A percentile compares a stretch with the other conserved stretches of the same genome.
Evolutionary conservation across 1,139 yeast species (phyloP).

Genomic region (Hyphopichia pseudoburtonii): DNA sequence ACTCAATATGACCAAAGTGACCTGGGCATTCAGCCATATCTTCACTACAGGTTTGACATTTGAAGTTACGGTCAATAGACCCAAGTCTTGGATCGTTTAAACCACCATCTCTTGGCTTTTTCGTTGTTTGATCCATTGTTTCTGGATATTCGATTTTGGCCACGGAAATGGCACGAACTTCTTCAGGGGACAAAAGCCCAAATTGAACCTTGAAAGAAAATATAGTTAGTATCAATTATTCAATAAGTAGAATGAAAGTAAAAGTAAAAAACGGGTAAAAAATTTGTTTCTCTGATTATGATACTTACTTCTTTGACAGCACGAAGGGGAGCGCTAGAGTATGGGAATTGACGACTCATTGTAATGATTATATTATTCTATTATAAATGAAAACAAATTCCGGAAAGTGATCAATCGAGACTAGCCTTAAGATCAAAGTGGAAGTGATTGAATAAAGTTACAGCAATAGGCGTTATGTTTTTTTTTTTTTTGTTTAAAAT

Average conservation of each 20-base stretch:
- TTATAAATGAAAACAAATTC: too few species aligned
- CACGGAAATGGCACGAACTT: slow-evolving; percentile 92
- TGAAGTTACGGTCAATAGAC: slow-evolving; percentile 92
- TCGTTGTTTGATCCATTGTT: slow-evolving; percentile 96
- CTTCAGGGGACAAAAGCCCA: slow-evolving; percentile 97
- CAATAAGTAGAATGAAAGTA: slow-evolving; percentile 56
- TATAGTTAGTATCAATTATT: slow-evolving; percentile 1
- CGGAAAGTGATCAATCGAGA: too few species aligned
- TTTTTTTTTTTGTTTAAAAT: slow-evolving; percentile 5
- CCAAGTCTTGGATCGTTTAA: slow-evolving; percentile 96
- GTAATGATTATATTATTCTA: slow-evolving; percentile 1
- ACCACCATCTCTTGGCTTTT: slow-evolving; percentile 95
- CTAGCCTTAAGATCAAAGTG: too few species aligned
- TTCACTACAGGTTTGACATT: slow-evolving; percentile 98
- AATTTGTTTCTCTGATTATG: background rate
- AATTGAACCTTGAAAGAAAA: slow-evolving; percentile 75
- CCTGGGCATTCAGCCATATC: slow-evolving; percentile 99
- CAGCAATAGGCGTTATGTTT: background rate
- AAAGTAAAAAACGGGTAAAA: slow-evolving; percentile 42
- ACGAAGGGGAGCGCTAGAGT: slow-evolving; percentile 96
- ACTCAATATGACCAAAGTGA: slow-evolving; percentile 97
- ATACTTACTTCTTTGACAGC: slow-evolving; percentile 83
- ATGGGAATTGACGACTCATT: slow-evolving; percentile 71
- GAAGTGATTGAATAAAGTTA: slow-evolving; percentile 1
- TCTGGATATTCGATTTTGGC: slow-evolving; percentile 98